Evolutionary conservation across 2,329 filamentous ascomycete genomes (phyloP), one percentile per base, ranked within the genome.

Genomic region (Fusarium cyanostomum): DNA sequence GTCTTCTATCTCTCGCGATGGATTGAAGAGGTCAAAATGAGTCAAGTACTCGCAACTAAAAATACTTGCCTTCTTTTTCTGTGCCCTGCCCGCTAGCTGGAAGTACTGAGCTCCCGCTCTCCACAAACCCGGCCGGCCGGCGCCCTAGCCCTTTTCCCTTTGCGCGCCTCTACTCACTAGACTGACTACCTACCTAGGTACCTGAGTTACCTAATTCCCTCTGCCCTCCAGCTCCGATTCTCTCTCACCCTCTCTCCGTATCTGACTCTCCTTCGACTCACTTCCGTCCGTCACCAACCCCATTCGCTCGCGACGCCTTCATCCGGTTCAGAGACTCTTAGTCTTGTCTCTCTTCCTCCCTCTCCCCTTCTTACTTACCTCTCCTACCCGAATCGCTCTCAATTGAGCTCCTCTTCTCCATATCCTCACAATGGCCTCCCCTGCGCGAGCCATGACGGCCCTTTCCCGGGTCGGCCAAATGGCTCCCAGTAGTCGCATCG

Each of bases 381-480:
- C 52, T 35, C 52, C 34, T 48, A n/a, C 43, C 56, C 42, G 57
- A 63, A 56, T 56, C 45, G 59, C 60, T 62, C 60, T 49, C 66
- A 69, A 71, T 71, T 71, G 69, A 71, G 66, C 67, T 56, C 53
- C 52, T 51, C 28, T 48, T 46, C 51, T 51, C 46, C 68, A 66
- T 62, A 66, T 65, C 55, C 55, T 55, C 67, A 65, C 67, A 69
- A 83, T 83, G 81, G 79, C 80, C 74, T 80, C 80, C 62, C 77
- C 79, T 61, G 72, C 78, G 55, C 77, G 79, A 77, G 75, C 79
- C 68, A 71, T 81, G 72, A 73, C 74, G 54, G 72, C 74, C 66
- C 65, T 77, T 58, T 65, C 75, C 46, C 68, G 71, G 64, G 67
- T 71, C 43, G 68, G 68, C 68, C 73, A 68, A 57, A 64, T 74